Conservation (phyloP, 2,329 filamentous ascomycete genomes). For the Hymenotorrendiella dingleyae region DNA sequence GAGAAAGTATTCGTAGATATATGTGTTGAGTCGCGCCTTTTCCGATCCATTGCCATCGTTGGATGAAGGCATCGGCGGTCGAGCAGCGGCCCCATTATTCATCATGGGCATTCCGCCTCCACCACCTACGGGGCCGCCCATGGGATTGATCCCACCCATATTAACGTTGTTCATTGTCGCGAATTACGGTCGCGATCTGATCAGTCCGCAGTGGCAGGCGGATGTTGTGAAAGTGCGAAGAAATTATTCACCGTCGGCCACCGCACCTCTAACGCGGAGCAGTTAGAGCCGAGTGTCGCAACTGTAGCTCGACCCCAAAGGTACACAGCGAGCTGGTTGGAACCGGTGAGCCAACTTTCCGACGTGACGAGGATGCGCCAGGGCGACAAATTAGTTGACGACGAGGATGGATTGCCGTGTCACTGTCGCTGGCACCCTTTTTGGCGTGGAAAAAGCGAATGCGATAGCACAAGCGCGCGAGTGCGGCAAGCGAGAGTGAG, state of each 20-base stretch:
- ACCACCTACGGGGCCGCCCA: conserved; percentile 57
- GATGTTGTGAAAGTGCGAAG: conserved; percentile 5
- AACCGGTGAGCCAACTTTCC: background rate
- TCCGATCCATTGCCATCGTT: conserved; percentile 32
- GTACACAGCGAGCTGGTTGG: background rate
- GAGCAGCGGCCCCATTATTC: conserved; percentile 53
- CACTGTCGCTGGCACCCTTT: conserved; percentile 11
- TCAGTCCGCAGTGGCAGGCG: background rate
- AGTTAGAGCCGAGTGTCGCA: conserved; percentile 23
- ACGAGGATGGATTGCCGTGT: conserved; percentile 10
- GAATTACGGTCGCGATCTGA: conserved; percentile 19
- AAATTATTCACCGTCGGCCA: conserved; percentile 26
- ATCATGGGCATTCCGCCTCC: conserved; percentile 50
- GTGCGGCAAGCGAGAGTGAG: conserved; percentile 15
- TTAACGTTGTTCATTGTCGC: conserved; percentile 32
- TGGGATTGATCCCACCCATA: conserved; percentile 63
- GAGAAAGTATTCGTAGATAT: conserved; percentile 89
- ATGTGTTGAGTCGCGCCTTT: conserved; percentile 67
- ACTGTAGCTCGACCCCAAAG: conserved; percentile 10
- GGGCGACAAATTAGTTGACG: conserved; percentile 16
- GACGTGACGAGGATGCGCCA: conserved; percentile 8
- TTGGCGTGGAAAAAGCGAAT: conserved; percentile 13
- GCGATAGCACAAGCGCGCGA: conserved; percentile 21
- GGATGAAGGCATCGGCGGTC: conserved; percentile 30
- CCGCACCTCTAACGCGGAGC: conserved; percentile 26